Evolutionary conservation across 2,329 filamentous ascomycete genomes (phyloP), one percentile per base, ranked within the genome.

Genomic region (Massarina eburnea): DNA sequence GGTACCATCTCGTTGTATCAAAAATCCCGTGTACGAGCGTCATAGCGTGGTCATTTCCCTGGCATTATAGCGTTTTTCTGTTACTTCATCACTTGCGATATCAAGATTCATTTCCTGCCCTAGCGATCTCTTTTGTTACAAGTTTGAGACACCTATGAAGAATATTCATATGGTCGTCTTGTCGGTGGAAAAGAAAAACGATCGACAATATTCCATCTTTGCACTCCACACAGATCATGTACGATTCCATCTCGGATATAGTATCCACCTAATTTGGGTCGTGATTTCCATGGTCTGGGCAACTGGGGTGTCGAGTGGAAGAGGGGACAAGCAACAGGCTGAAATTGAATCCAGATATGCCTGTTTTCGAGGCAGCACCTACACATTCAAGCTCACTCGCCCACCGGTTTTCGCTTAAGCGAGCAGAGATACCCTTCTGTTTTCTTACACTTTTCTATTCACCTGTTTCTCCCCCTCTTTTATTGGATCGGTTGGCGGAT

Each of bases 401-500:
- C 46, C 41, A 52, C 52, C 41, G 57, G 55, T 64, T 60, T 66
- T 62, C 62, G 61, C 60, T 66, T 61, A 48, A 45, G 59, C 59
- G 66, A 64, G 61, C 58, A 61, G 61, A 66, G 55, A 68, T 69
- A 68, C 63, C 65, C 65, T 67, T 64, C 57, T 61, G 54, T 58
- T 55, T 47, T 43, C 49, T 46, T 50, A 43, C 37, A 45, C 52
- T 51, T 40, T 47, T 45, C n/a, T n/a, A n/a, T n/a, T 46, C 26
- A 10, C 18, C 19, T 29, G 51, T 29, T 15, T n/a, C 43, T 45
- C 39, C 38, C 43, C 41, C 32, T 53, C 50, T 48, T 50, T 48
- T 39, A 29, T 52, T 41, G 36, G 24, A 10, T 7, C 10, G 24
- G 24, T 14, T 14, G 27, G 32, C 43, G 32, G 43, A 32, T 38